Evolutionary conservation across 345 rosid genomes (phyloP).

Genomic region (Pistacia atlantica): DNA sequence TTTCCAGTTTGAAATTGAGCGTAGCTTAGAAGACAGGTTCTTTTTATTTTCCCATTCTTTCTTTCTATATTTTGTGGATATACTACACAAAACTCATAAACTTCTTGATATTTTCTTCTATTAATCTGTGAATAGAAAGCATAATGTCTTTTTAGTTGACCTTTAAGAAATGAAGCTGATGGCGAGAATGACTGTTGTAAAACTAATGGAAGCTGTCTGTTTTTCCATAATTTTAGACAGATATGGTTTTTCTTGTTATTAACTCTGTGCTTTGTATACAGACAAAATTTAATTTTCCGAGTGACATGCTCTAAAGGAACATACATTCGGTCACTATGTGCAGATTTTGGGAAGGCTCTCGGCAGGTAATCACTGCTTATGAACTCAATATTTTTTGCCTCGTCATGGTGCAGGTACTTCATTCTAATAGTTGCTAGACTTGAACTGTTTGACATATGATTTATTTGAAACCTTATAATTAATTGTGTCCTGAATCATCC

Average conservation of each 20-base stretch:
- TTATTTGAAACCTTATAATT: too few species aligned
- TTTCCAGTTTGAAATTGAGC: slow-evolving; percentile 80
- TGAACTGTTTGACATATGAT: too few species aligned
- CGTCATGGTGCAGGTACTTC: not conserved
- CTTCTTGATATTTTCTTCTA: not conserved
- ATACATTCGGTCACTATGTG: slow-evolving; percentile 90
- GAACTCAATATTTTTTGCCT: not conserved
- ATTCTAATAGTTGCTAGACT: too few species aligned
- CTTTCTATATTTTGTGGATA: not conserved
- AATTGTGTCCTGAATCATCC: not conserved
- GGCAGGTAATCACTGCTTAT: slow-evolving; percentile 55
- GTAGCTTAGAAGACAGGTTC: slow-evolving; percentile 90
- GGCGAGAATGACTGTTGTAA: not conserved
- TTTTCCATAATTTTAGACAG: not conserved
- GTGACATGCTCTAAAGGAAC: slow-evolving; percentile 92
- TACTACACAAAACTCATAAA: not conserved
- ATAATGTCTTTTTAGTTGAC: not conserved
- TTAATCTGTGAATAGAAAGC: not conserved
- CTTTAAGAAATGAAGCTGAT: not conserved
- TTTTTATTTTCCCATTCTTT: not conserved
- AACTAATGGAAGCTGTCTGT: not conserved
- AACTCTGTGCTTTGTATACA: slow-evolving; percentile 36
- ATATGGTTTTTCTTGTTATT: not conserved
- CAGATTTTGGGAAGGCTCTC: slow-evolving; percentile 91
- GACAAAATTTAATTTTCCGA: slow-evolving; percentile 87